Percentiles rank a stretch among this genome's conserved stretches.
Conservation (phyloP, 257 asterid species). For the Mentha longifolia region DNA sequence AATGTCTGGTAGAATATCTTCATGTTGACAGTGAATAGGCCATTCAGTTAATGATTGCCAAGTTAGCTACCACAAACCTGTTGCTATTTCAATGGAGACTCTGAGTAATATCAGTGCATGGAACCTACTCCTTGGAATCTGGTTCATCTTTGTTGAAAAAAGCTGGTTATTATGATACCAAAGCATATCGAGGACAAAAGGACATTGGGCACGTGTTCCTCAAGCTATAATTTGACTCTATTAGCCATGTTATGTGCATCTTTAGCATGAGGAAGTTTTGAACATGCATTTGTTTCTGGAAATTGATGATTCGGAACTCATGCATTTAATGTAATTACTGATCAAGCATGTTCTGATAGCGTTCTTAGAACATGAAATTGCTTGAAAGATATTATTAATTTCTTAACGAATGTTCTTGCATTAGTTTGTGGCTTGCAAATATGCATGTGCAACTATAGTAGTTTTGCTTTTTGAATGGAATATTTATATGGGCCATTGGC, state of each 20-base stretch:
- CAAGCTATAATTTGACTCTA: conserved; percentile 6
- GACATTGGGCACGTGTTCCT: not conserved
- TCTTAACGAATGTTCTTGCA: conserved; percentile 14
- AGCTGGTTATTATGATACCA: conserved; percentile 1
- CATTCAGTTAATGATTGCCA: not conserved
- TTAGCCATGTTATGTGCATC: conserved; percentile 1
- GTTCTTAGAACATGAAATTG: conserved; percentile 8
- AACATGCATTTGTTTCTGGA: conserved; percentile 1
- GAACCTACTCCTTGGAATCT: not conserved
- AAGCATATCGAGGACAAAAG: conserved; percentile 3
- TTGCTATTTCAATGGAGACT: not conserved
- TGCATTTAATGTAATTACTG: conserved; percentile 7
- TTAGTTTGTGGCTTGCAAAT: conserved; percentile 26
- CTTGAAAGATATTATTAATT: not conserved
- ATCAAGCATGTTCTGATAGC: conserved; percentile 8
- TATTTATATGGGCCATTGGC: conserved; percentile 1
- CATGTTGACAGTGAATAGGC: conserved; percentile 2
- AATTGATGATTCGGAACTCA: conserved; percentile 4
- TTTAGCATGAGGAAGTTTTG: conserved; percentile 21
- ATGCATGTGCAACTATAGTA: conserved; percentile 7
- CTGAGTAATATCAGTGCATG: not conserved
- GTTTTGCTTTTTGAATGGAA: conserved; percentile 18
- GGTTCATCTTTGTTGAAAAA: not conserved
- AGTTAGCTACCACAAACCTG: not conserved
- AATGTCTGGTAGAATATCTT: not conserved